Evolutionary conservation across 164 flowering plant species (phyloP), one percentile per base, ranked within the genome.

Genomic region (Warburgia ugandensis): DNA sequence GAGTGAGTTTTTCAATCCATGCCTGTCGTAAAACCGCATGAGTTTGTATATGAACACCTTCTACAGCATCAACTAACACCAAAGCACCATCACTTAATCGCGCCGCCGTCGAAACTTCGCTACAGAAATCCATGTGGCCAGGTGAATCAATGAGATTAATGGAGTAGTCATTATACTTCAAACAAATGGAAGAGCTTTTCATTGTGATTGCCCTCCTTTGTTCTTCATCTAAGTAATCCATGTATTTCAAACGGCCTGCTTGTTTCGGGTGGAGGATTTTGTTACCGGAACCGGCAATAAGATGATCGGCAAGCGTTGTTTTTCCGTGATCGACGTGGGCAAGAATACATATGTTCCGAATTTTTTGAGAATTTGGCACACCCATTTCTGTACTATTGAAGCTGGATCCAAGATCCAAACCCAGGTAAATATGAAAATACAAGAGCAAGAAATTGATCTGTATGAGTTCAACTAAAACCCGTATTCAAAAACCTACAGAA

Each of bases 321-420:
- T 90, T 90, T 13, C 97, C 95, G 49, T 90, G 97, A 60, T 90
- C 97, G 4, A 90, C 97, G 47, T 90, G 97, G 5, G 97, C 96
- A 29, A 90, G 76, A 30, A 90, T 90, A 62, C 97, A 90, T 19
- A 84, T 86, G 59, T 90, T 90, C 14, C 95, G 63, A 12, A 80
- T 68, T 28, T 71, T 78, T 11, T 28, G 29, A 28, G 36, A 49
- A 50, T 75, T n/a, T n/a, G n/a, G n/a, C n/a, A n/a, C 80, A 12
- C 45, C 71, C 78, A 67, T 64, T 33, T 50, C n/a, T n/a, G n/a
- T n/a, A n/a, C n/a, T n/a, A n/a, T n/a, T n/a, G n/a, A n/a, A n/a
- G n/a, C n/a, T n/a, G n/a, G n/a, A 11, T 7, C 28, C 4, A 12
- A 39, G 25, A 29, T 28, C 1, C 22, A 37, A 29, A 60, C 17